phyloP scores from a whole-genome alignment of 129 eudicot genomes.

The Lactuca sativa region DNA sequence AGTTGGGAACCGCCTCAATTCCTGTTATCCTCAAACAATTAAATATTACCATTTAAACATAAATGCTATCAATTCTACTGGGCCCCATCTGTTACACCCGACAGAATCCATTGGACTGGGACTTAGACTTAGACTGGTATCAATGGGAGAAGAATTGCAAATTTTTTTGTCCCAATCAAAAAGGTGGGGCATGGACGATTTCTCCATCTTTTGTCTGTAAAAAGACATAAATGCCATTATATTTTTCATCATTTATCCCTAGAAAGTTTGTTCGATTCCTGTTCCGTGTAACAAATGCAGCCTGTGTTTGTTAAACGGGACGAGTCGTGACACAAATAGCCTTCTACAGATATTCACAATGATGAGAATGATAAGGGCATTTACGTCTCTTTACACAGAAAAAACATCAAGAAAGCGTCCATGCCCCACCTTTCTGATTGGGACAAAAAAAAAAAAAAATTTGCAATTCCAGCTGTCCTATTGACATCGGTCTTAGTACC shows the following conservation, averaged over 20 bases:
- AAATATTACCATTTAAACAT: background rate
- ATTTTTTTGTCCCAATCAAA: too few species aligned
- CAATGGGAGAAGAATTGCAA: too few species aligned
- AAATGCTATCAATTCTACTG: too few species aligned
- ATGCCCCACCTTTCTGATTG: background rate
- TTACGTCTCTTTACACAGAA: background rate
- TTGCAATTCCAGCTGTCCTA: background rate
- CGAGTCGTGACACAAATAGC: background rate
- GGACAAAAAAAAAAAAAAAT: background rate
- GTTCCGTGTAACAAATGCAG: too few species aligned
- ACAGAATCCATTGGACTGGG: background rate
- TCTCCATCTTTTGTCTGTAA: too few species aligned
- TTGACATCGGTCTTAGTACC: background rate
- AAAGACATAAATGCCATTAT: too few species aligned
- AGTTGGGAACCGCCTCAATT: constrained; percentile 57
- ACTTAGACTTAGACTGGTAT: too few species aligned
- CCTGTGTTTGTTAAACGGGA: too few species aligned
- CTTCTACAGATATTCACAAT: background rate
- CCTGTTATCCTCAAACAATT: constrained; percentile 35
- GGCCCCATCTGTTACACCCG: background rate
- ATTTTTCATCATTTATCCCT: background rate
- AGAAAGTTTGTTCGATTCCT: background rate
- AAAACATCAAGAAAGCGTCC: background rate
- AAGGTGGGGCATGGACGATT: too few species aligned
- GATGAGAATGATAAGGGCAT: background rate